Evolutionary conservation across 768 basidiomycete genomes (phyloP).

Genomic region (Kwoniella dejecticola): DNA sequence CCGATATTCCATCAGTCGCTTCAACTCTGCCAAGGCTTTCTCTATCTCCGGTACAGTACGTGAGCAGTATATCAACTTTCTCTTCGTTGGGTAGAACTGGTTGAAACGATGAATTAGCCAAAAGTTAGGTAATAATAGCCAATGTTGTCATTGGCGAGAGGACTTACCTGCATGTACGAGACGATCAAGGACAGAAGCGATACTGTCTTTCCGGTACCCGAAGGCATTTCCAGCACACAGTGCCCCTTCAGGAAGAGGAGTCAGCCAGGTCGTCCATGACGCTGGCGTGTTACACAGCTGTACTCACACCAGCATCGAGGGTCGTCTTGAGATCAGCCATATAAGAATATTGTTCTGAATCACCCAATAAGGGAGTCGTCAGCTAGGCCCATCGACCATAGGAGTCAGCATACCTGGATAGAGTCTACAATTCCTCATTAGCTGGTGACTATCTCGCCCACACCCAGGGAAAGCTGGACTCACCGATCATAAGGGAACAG

Average conservation of each 20-base stretch:
- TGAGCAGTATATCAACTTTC: constrained; percentile 97
- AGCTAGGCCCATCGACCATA: too few species aligned
- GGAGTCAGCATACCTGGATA: constrained; percentile 92
- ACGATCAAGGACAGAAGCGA: constrained; percentile 92
- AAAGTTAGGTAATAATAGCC: too few species aligned
- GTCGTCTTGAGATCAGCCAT: constrained; percentile 98
- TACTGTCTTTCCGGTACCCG: constrained; percentile 98
- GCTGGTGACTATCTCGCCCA: too few species aligned
- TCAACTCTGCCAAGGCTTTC: constrained; percentile 92
- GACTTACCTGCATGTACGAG: constrained; percentile 87
- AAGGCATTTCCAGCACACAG: constrained; percentile 99
- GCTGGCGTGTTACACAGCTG: too few species aligned
- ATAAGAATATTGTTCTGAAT: constrained; percentile 95
- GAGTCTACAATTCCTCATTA: constrained; percentile 68
- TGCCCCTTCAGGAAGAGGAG: constrained; percentile 69
- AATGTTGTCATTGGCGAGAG: background rate
- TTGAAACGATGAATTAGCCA: background rate
- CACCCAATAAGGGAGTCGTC: constrained; percentile 2
- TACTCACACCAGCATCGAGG: constrained; percentile 81
- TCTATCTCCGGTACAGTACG: constrained; percentile 99
- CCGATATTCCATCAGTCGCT: constrained; percentile 88
- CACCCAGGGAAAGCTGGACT: constrained; percentile 3
- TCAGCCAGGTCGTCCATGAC: background rate
- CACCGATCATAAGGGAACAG: constrained; percentile 56
- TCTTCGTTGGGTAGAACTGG: constrained; percentile 85